Conservation (phyloP, 495 filamentous ascomycete species). For the Zalerion maritima region DNA sequence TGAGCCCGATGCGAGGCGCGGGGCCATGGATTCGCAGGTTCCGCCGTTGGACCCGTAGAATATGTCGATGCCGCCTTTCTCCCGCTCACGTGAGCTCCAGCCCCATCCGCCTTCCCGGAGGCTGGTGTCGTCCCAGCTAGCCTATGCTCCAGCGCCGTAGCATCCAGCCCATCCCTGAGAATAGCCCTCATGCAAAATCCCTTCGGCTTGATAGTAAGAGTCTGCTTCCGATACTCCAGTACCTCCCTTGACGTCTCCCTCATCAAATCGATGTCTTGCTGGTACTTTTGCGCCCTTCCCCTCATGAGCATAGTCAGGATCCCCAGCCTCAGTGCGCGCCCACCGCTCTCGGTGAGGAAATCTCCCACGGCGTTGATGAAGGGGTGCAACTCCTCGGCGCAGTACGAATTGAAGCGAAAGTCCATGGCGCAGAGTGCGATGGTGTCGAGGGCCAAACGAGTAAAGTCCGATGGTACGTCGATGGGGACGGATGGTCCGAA, state of each 20-base stretch:
- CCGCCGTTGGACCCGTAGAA: conserved; percentile 63
- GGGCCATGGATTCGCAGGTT: conserved; percentile 58
- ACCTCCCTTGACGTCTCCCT: conserved; percentile 42
- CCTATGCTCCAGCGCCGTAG: conserved; percentile 39
- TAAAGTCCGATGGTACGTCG: conserved; percentile 54
- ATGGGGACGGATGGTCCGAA: conserved; percentile 42
- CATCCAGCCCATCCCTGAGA: conserved; percentile 41
- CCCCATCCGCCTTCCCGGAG: conserved; percentile 3
- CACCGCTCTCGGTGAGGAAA: conserved; percentile 40
- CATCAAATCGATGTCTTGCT: conserved; percentile 40
- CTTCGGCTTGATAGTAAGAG: conserved; percentile 63
- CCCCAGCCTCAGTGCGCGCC: conserved; percentile 32
- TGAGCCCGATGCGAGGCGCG: conserved; percentile 45
- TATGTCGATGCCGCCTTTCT: conserved; percentile 47
- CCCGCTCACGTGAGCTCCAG: too few species aligned
- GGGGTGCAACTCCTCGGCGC: conserved; percentile 48
- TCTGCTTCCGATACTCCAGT: conserved; percentile 47
- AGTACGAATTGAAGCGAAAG: conserved; percentile 63
- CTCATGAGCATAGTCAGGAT: conserved; percentile 37
- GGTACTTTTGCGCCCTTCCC: conserved; percentile 40
- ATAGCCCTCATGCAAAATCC: conserved; percentile 55
- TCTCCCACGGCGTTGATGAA: conserved; percentile 52
- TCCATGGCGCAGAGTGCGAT: conserved; percentile 62
- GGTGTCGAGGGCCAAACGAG: conserved; percentile 57
- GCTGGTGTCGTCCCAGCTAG: conserved; percentile 19